A percentile compares a stretch with the other conserved stretches of the same genome.
Conservation (phyloP, 192 early-diverging fungal genomes). For the Coemansia sp. region DNA sequence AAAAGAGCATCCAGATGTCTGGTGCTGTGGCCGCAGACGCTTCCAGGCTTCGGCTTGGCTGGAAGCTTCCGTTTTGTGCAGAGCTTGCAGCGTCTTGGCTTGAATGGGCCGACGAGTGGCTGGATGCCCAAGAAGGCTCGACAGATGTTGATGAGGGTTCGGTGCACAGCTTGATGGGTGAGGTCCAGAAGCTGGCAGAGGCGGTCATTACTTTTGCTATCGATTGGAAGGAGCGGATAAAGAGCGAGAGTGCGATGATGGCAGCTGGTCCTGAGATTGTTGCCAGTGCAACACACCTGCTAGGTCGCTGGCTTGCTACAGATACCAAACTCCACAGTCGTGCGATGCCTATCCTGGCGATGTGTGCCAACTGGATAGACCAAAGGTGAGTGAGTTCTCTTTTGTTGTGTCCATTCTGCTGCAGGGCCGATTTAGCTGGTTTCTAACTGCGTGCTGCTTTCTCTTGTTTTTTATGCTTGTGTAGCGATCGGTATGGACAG, state of each 20-base stretch:
- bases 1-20: neutral
- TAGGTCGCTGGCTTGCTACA: constrained; percentile 47
- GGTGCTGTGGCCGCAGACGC: neutral
- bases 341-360: constrained; percentile 39
- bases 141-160: constrained; percentile 16
- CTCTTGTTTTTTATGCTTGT: neutral
- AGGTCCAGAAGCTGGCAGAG: constrained; percentile 29
- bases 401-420: neutral
- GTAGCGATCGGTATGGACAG: constrained; percentile 13
- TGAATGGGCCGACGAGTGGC: constrained; percentile 38
- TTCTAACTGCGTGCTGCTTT: neutral
- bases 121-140: constrained; percentile 26
- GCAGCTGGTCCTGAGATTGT: constrained; percentile 18
- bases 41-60: constrained; percentile 25
- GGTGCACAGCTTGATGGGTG: constrained; percentile 35
- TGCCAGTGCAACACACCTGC: constrained; percentile 24
- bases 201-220: constrained; percentile 26
- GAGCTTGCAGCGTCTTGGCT: constrained; percentile 47
- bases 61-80: constrained; percentile 48
- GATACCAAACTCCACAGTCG: constrained; percentile 41
- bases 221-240: constrained; percentile 42
- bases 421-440: neutral
- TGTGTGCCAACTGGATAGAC: constrained; percentile 39
- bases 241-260: constrained; percentile 24
- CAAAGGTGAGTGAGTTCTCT: constrained; percentile 17